A percentile compares a stretch with the other conserved stretches of the same genome.
Conservation (phyloP, 164 flowering plant genomes). For the Chloranthus sessilifolius region DNA sequence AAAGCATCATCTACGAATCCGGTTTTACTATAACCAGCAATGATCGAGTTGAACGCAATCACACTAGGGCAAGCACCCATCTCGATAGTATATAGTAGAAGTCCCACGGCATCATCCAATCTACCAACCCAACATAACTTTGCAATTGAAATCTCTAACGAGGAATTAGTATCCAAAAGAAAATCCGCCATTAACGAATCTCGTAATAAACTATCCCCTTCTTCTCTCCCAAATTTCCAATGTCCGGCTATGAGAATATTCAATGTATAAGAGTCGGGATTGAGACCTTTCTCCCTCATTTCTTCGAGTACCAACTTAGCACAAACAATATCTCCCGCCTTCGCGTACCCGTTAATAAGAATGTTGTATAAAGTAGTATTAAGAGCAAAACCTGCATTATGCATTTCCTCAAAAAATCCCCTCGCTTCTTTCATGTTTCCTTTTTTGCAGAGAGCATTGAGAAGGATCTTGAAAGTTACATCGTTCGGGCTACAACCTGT, state of each 20-base stretch:
- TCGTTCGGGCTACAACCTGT: conserved; percentile 51
- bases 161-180: conserved; percentile 32
- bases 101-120: conserved; percentile 57
- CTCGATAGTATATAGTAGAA: conserved; percentile 52
- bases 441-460: conserved; percentile 66
- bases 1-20: conserved; percentile 62
- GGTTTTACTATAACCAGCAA: conserved; percentile 62
- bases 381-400: conserved; percentile 40
- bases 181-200: conserved; percentile 33
- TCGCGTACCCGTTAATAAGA: conserved; percentile 74
- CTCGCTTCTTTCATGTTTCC: conserved; percentile 73
- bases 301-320: conserved; percentile 57
- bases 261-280: conserved; percentile 67
- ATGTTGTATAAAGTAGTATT: conserved; percentile 50
- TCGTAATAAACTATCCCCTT: conserved; percentile 40
- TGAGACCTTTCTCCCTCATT: conserved; percentile 54
- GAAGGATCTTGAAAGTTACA: conserved; percentile 54
- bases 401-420: conserved; percentile 39
- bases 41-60: conserved; percentile 71
- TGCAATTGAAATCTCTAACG: conserved; percentile 47
- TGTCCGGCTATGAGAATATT: conserved; percentile 68
- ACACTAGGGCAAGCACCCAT: conserved; percentile 60
- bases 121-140: conserved; percentile 74
- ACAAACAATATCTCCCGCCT: conserved; percentile 58
- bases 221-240: conserved; percentile 54